Conservation (phyloP, 1,284 basidiomycete genomes). For the Leucoagaricus sp. region DNA sequence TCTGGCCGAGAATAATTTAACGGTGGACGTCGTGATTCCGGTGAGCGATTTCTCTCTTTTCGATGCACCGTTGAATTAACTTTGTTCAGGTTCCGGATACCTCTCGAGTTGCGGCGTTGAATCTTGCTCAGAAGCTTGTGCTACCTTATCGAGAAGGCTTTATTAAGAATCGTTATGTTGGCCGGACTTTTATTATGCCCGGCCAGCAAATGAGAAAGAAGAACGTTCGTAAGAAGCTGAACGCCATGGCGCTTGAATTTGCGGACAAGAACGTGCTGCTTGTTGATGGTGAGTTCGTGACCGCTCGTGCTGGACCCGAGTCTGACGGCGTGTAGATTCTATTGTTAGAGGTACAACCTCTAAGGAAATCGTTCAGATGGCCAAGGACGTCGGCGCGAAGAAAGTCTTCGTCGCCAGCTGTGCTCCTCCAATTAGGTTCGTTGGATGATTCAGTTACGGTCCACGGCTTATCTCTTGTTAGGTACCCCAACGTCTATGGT, state of each 20-base stretch:
- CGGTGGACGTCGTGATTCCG: constrained; percentile 95
- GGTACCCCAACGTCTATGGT: constrained; percentile 95
- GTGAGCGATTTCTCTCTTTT: constrained; percentile 42
- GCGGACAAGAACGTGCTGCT: constrained; percentile 90
- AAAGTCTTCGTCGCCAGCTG: constrained; percentile 97
- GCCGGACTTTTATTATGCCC: constrained; percentile 99
- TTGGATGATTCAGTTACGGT: background rate
- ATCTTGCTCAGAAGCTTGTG: constrained; percentile 88
- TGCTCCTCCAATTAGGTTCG: constrained; percentile 89
- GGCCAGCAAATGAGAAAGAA: constrained; percentile 93
- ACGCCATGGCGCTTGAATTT: constrained; percentile 99
- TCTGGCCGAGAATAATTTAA: constrained; percentile 67
- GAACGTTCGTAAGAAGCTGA: constrained; percentile 95
- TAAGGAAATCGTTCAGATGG: constrained; percentile 99
- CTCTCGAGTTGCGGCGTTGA: constrained; percentile 92
- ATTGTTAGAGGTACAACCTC: constrained; percentile 99
- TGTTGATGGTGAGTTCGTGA: constrained; percentile 76
- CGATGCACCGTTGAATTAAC: background rate
- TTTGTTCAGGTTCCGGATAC: constrained; percentile 87
- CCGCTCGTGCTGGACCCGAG: background rate
- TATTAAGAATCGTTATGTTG: constrained; percentile 98
- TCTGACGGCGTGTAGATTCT: constrained; percentile 63
- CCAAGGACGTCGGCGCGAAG: constrained; percentile 98
- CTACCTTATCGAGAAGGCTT: constrained; percentile 98
- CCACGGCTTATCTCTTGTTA: constrained; percentile 27